phyloP scores from a whole-genome alignment of 768 basidiomycete species.

The Calocera cornea region DNA sequence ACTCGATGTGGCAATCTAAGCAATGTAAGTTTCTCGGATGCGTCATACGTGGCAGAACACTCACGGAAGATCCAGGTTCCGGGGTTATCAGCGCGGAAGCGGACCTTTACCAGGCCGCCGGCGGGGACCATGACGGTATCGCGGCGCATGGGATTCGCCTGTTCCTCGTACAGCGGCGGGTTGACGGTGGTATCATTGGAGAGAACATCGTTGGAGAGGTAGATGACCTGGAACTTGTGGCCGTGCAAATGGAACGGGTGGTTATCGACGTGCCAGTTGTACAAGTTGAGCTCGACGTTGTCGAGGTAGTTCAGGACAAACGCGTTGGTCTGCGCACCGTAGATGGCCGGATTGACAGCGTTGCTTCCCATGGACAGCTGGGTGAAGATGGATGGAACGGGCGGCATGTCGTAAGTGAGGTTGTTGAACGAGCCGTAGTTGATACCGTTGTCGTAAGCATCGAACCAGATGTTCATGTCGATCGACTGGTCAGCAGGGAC shows the following conservation, averaged over 20 bases:
- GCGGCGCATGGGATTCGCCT: conserved; percentile 7
- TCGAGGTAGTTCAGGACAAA: conserved; percentile 59
- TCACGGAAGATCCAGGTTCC: conserved; percentile 8
- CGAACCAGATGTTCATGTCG: conserved; percentile 61
- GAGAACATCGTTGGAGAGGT: conserved; percentile 53
- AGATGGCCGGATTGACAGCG: conserved; percentile 51
- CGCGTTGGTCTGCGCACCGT: conserved; percentile 58
- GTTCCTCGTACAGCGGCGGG: conserved; percentile 14
- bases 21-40: not conserved
- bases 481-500: conserved; percentile 40
- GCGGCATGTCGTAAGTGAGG: conserved; percentile 45
- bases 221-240: conserved; percentile 71
- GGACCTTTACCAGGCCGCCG: conserved; percentile 6
- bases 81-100: conserved; percentile 8
- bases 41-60: not conserved
- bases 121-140: conserved; percentile 8
- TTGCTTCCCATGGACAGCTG: conserved; percentile 62
- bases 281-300: conserved; percentile 62
- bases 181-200: conserved; percentile 33
- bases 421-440: conserved; percentile 69
- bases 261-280: conserved; percentile 46
- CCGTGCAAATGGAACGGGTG: conserved; percentile 93
- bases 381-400: conserved; percentile 67
- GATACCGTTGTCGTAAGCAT: conserved; percentile 74
- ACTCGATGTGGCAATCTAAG: conserved; percentile 6